A percentile compares a stretch with the other conserved stretches of the same genome.
These are phyloP conservation scores for Carex scoparia DNA, from an alignment of 176 grass and related monocot genomes.

Conservation along the genomic window DNA sequence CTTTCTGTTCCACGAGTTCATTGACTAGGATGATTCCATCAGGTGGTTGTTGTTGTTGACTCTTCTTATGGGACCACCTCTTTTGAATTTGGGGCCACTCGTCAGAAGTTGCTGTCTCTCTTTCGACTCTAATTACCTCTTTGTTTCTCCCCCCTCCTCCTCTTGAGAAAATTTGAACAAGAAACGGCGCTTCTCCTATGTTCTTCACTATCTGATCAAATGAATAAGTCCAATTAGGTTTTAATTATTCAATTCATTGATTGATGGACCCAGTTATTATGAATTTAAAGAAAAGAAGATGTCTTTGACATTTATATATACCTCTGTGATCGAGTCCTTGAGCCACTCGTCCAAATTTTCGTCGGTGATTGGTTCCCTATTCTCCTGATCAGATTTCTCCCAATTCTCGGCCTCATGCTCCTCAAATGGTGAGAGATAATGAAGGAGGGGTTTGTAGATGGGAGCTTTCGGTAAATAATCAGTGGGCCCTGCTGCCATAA, in stretches of 20 bases:
- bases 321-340: conserved; percentile 37
- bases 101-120: conserved; percentile 47
- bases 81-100: conserved; percentile 49
- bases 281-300: not conserved
- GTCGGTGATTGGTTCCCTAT: conserved; percentile 12
- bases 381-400: not conserved
- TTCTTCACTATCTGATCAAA: conserved; percentile 40
- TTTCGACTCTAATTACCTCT: conserved; percentile 39
- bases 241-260: not conserved
- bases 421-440: not conserved
- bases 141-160: conserved; percentile 19
- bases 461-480: not conserved
- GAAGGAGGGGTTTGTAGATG: not conserved
- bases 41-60: conserved; percentile 48
- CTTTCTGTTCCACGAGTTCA: conserved; percentile 22
- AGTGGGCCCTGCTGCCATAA: not conserved
- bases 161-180: conserved; percentile 14
- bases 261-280: not conserved
- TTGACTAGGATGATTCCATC: conserved; percentile 83
- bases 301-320: conserved; percentile 5
- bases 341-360: conserved; percentile 39
- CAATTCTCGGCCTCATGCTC: not conserved
- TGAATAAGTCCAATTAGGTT: not conserved
- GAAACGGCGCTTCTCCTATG: conserved; percentile 32
- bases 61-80: conserved; percentile 35